Base-by-base conservation (phyloP, 495 filamentous ascomycete species). In the Aspergillus bertholletiae region DNA sequence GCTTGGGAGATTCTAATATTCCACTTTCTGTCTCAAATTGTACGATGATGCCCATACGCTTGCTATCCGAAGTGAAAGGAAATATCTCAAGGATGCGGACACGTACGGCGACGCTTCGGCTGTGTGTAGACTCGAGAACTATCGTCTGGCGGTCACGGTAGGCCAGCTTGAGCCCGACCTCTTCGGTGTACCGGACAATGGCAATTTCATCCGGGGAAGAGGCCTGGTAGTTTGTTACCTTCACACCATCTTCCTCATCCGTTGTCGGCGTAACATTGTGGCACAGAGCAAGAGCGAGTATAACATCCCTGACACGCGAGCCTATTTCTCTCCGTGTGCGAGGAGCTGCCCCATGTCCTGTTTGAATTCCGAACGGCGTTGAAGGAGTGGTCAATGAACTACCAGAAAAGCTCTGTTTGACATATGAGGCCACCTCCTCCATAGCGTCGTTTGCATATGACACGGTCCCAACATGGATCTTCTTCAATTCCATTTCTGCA, bases 171-270 rank as follows among this genome's bases (percentile, higher is more conserved):
- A 99, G 76, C 4, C 95, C 95, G 34, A 97, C 91, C 9, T 85
- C 87, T 69, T 97, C 92, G 0, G 93, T 95, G 86, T 96, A 99
- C 18, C 84, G 84, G 8, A 99, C 90, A 60, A 99, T 99, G 18
- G 95, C 95, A 63, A 99, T 96, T 70, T 99, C 95, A 68, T 99
- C 95, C 0, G 95, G 95, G 18, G 92, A 96, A 17, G 90, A 95
- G 20, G 95, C 95, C 73, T 99, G 95, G 59, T 99, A 99, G 17
- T 83, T 89, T 1, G 86, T 96, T 20, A 89, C 74, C n/a, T 75
- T 81, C 41, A 83, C 69, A 0, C 92, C 94, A 59, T 88, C 80
- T 57, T 91, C 86, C 54, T 93, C 87, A 57, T 96, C 90, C 0
- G 77, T 81, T 3, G 92, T 96, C 9, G 95, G 95, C 0, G 95